Conservation (phyloP, 176 grass and related monocot species). For the Musa itinerans region DNA sequence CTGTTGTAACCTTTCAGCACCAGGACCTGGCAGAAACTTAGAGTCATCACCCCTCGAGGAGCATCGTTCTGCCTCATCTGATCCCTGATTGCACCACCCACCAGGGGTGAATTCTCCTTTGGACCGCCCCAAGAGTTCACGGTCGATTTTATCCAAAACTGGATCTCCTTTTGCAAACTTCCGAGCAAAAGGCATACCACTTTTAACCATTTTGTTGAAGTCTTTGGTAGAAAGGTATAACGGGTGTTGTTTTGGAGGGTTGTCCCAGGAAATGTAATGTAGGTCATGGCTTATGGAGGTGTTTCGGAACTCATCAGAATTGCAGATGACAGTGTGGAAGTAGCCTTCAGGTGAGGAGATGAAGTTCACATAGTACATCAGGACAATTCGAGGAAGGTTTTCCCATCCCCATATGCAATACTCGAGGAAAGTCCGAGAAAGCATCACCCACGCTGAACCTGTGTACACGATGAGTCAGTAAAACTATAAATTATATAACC, state of each 20-base stretch:
- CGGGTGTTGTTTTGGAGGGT: constrained; percentile 82
- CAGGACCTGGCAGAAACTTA: constrained; percentile 48
- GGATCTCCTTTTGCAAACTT: constrained; percentile 82
- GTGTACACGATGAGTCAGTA: background rate
- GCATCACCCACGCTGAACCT: constrained; percentile 97
- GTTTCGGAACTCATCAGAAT: constrained; percentile 44
- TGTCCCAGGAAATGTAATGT: constrained; percentile 82
- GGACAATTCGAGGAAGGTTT: constrained; percentile 64
- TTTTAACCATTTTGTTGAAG: constrained; percentile 71
- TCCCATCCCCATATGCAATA: constrained; percentile 89
- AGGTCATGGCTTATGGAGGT: constrained; percentile 70
- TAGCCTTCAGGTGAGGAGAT: constrained; percentile 93
- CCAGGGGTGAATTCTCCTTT: constrained; percentile 62
- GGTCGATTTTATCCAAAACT: constrained; percentile 73
- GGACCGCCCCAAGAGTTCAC: constrained; percentile 49
- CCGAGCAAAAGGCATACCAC: constrained; percentile 61
- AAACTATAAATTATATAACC: background rate
- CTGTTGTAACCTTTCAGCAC: constrained; percentile 55
- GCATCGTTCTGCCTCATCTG: constrained; percentile 48
- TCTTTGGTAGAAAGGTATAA: constrained; percentile 60
- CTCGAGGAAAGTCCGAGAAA: constrained; percentile 62
- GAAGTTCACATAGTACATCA: constrained; percentile 90
- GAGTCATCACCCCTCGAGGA: constrained; percentile 44
- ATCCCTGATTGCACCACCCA: constrained; percentile 58
- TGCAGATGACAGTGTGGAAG: constrained; percentile 90